Conservation (phyloP, 768 basidiomycete species). For the Suillus tomentosus region DNA sequence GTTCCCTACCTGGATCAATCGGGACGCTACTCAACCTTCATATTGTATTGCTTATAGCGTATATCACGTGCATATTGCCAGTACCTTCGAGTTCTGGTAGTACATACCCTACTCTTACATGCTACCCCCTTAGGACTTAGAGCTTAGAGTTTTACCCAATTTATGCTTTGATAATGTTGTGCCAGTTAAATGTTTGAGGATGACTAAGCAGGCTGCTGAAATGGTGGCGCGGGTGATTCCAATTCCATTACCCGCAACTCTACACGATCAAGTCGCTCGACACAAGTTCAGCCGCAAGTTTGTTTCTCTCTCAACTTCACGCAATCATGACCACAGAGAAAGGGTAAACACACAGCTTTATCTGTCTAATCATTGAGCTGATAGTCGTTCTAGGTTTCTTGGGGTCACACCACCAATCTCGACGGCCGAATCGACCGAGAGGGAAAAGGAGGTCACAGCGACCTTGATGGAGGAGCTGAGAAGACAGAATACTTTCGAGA, state of each 20-base stretch:
- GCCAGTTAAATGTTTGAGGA: neutral
- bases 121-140: neutral
- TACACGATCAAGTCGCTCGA: conserved; percentile 15
- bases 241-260: conserved; percentile 7
- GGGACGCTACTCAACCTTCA: neutral
- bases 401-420: conserved; percentile 90
- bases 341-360: conserved; percentile 36
- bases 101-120: neutral
- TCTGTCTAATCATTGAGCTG: conserved; percentile 14
- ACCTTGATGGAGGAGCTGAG: conserved; percentile 91
- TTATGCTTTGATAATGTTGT: neutral
- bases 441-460: conserved; percentile 80
- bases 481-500: conserved; percentile 86
- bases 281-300: conserved; percentile 12
- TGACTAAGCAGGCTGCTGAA: conserved; percentile 11
- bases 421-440: conserved; percentile 66
- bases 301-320: conserved; percentile 3
- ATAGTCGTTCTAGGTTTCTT: conserved; percentile 51
- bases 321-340: conserved; percentile 42
- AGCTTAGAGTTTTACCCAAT: neutral
- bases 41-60: neutral
- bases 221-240: conserved; percentile 1
- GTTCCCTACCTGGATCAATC: neutral
- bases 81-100: neutral
- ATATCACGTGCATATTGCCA: neutral